Percentiles rank a stretch among this genome's conserved stretches.
Conservation (phyloP, 2,329 filamentous ascomycete genomes). For the Trichoderma guizhouense region DNA sequence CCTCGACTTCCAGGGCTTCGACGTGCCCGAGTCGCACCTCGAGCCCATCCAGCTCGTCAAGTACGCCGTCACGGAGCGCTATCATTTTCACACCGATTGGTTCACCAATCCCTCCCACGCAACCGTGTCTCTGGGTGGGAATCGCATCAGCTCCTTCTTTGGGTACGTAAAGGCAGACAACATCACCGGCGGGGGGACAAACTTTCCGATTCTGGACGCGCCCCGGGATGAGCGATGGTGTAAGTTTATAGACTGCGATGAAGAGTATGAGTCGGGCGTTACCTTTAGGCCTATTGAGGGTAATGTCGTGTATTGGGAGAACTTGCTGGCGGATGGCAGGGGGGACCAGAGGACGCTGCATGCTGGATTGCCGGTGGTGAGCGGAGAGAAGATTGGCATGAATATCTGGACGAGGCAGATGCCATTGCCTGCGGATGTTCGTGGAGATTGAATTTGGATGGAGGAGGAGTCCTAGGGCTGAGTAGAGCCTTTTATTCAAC, state of each 20-base stretch:
- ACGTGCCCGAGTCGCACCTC: slow-evolving; percentile 35
- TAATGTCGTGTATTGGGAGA: slow-evolving; percentile 49
- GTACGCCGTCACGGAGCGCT: slow-evolving; percentile 43
- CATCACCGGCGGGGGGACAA: slow-evolving; percentile 46
- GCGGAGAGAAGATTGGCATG: slow-evolving; percentile 48
- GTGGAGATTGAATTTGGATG: neutral
- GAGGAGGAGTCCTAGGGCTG: neutral
- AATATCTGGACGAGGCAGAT: slow-evolving; percentile 51
- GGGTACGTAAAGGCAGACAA: slow-evolving; percentile 44
- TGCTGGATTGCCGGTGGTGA: slow-evolving; percentile 44
- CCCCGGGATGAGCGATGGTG: slow-evolving; percentile 42
- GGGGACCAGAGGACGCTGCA: slow-evolving; percentile 46
- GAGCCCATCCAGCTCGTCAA: slow-evolving; percentile 49
- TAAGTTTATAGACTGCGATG: slow-evolving; percentile 46
- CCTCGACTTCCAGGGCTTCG: slow-evolving; percentile 44
- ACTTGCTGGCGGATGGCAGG: slow-evolving; percentile 37
- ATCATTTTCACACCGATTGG: slow-evolving; percentile 52
- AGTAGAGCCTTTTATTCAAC: neutral
- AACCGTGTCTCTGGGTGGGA: slow-evolving; percentile 40
- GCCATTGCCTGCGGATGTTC: slow-evolving; percentile 30
- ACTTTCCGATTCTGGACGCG: slow-evolving; percentile 43
- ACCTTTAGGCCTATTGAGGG: slow-evolving; percentile 47
- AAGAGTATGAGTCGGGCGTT: slow-evolving; percentile 44
- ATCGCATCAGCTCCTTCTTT: slow-evolving; percentile 46
- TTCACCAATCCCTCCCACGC: slow-evolving; percentile 40